Base-by-base conservation (phyloP, 495 filamentous ascomycete species). In the Penicillium paxilli region DNA sequence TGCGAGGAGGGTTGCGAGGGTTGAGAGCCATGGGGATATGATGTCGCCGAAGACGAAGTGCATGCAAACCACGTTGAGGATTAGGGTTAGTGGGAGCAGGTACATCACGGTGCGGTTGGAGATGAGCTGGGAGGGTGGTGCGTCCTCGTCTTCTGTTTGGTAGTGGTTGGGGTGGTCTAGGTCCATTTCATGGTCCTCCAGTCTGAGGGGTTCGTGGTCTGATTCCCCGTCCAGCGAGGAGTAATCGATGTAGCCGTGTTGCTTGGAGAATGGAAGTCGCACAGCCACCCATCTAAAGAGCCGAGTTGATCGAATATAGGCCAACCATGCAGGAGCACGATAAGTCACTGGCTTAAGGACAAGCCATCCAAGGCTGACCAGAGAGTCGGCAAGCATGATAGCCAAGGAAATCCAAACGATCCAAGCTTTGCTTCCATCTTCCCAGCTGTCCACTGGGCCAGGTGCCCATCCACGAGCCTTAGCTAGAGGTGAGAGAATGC, bases 401-500 rank as follows among this genome's bases (percentile, higher is more conserved):
- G 94, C 91, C 25, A 99, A 70, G 51, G 89, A 93, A 1, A 93
- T 75, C 94, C 94, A 99, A 0, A 98, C 89, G 52, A 99, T 96
- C 94, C 94, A 99, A 19, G 93, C 94, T 75, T 97, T 96, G 65
- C 88, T 94, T 6, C 94, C 94, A 26, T 75, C 82, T 51, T 87
- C 86, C 95, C 95, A 99, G 64, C 94, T 89, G 22, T 83, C 72
- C 1, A 97, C 91, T 1, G 83, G 77, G 0, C 91, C 94, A 1
- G 91, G 89, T 14, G 94, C 95, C 94, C 94, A 99, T 9, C 88
- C 91, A 58, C 82, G 83, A 55, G 70, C 70, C 65, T 95, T 95
- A 0, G 93, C 94, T 23, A 98, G 68, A 14, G 94, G 94, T 3
- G 91, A 96, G 4, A 99, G 75, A 7, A 99, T 71, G 0, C 83